Evolutionary conservation across 495 filamentous ascomycete species (phyloP).

Genomic region (Xanthoparmelia taractica): DNA sequence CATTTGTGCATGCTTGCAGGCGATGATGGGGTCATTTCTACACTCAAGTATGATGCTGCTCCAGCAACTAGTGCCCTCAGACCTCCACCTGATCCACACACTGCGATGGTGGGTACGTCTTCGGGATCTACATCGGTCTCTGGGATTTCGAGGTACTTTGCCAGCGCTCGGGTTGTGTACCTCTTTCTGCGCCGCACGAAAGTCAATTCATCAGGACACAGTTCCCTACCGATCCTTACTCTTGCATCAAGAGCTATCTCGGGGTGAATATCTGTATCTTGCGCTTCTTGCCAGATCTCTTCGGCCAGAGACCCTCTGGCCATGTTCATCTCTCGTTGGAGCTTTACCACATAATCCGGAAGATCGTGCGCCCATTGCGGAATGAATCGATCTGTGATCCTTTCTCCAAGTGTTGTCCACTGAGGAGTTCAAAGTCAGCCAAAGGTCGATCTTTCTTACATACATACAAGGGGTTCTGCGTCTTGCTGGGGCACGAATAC

Average conservation of each 20-base stretch:
- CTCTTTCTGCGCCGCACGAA: conserved; percentile 60
- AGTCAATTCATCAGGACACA: conserved; percentile 73
- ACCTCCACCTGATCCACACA: conserved; percentile 90
- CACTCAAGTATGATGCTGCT: conserved; percentile 70
- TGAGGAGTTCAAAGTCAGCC: conserved; percentile 22
- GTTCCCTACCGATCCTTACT: conserved; percentile 72
- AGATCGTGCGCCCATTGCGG: conserved; percentile 76
- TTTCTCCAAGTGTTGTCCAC: conserved; percentile 55
- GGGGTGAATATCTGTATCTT: conserved; percentile 71
- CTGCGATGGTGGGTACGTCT: conserved; percentile 84
- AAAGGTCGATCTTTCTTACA: not conserved
- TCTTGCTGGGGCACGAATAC: too few species aligned
- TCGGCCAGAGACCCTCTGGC: conserved; percentile 78
- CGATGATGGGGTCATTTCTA: not conserved
- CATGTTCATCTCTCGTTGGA: conserved; percentile 82
- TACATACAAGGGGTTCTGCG: not conserved
- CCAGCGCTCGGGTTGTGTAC: conserved; percentile 61
- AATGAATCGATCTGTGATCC: conserved; percentile 59
- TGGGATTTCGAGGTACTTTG: conserved; percentile 68
- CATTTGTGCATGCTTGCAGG: not conserved
- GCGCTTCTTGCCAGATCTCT: conserved; percentile 87
- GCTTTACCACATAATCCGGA: conserved; percentile 70
- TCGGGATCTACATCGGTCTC: conserved; percentile 80
- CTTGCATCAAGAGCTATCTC: conserved; percentile 72
- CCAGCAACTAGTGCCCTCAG: conserved; percentile 84